A percentile compares a stretch with the other conserved stretches of the same genome.
Evolutionary conservation across 805 yeast genomes (phyloP).

Genomic region (Candida silvicultrix): DNA sequence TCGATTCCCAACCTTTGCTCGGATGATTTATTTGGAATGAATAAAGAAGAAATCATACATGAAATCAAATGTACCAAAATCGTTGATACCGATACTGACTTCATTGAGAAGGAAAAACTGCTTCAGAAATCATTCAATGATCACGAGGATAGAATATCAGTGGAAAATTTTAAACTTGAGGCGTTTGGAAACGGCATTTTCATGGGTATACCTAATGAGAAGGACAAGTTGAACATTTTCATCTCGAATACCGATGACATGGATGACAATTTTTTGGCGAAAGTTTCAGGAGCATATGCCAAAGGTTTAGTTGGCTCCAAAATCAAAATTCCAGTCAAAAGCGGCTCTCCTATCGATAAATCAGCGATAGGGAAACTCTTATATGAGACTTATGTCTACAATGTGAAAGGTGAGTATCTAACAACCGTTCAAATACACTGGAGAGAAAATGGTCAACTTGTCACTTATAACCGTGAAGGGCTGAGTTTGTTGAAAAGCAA

Average conservation of each 20-base stretch:
- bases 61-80: conserved; percentile 2
- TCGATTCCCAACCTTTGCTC: conserved; percentile 16
- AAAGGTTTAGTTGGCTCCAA: background rate
- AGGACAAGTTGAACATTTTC: background rate
- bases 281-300: background rate
- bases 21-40: conserved; percentile 11
- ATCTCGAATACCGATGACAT: background rate
- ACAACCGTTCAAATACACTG: background rate
- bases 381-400: background rate
- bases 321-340: background rate
- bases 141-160: background rate
- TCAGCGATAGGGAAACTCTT: background rate
- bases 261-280: background rate
- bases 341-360: background rate
- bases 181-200: background rate
- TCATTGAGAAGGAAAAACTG: background rate
- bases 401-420: background rate
- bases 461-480: background rate
- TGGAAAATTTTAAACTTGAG: background rate
- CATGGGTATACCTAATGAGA: background rate
- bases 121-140: background rate
- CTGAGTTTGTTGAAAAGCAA: background rate
- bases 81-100: background rate
- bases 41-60: background rate
- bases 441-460: background rate